Evolutionary conservation across 108 stramenopile genomes (phyloP), one percentile per base, ranked within the genome.

Genomic region (Fragilaria crotonensis): DNA sequence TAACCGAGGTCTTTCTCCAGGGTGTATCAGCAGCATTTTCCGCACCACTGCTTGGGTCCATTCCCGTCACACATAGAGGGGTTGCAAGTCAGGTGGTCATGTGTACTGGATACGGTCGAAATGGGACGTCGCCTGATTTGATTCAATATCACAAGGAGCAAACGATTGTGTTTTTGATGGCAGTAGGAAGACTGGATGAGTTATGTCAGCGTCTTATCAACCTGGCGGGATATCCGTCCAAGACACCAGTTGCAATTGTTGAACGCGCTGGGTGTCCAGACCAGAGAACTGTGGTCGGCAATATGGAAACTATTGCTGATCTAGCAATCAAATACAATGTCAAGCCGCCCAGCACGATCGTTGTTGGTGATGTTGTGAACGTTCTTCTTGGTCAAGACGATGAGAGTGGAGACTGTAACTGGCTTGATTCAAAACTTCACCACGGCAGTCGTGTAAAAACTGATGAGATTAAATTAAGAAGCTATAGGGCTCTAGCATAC

Each of bases 31-130:
- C 94, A 20, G 93, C 90, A 19, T 95, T 97, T 52, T 85, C 94
- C 11, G 98, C 98, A 4, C 98, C 98, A 2, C 64, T 99, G 52
- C 66, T 94, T 22, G 98, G 82, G 0, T 85, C 78, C 54, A 95
- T 99, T 46, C 97, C 98, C 14, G 92, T 99, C 4, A 99, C 98
- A 0, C 96, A 97, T 65, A 79, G 98, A 11, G 97, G 97, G 19
- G 80, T 94, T 19, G 78, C 96, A 31, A 94, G 97, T 61, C 96
- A 97, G 70, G 84, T 90, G 4, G 89, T 94, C 63, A 88, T 94
- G 83, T 90, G 87, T 71, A 94, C 93, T 1, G 93, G 93, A 20
- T 94, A 94, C 62, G 93, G 93, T 32, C 69, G 83, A 14, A 79
- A 90, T 46, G 75, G 77, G 30, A 80, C 85, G 1, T 85, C 82